Evolutionary conservation across 306 rosid species (phyloP).

Genomic region (Casuarina cunninghamiana): DNA sequence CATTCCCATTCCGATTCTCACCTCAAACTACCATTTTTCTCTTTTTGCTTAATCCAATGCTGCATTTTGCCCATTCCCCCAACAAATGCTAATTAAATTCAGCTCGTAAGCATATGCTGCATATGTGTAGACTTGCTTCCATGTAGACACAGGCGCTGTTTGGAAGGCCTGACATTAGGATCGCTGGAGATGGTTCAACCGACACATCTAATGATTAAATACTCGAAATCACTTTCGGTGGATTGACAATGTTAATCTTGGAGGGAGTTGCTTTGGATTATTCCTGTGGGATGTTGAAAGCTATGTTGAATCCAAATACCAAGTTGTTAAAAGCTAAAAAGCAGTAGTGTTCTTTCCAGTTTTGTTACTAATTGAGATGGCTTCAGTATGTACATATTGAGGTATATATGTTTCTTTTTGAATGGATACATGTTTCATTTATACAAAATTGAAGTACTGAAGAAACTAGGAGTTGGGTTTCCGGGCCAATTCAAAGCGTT

Average conservation of each 20-base stretch:
- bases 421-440: too few relatives aligned
- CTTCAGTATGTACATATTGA: too few relatives aligned
- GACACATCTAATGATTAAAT: constrained; percentile 63
- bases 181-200: constrained; percentile 69
- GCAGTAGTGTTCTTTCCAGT: constrained; percentile 1
- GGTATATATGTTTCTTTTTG: too few relatives aligned
- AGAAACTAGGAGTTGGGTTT: too few relatives aligned
- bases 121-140: constrained; percentile 2
- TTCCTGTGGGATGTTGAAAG: constrained; percentile 85
- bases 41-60: not conserved
- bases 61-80: not conserved
- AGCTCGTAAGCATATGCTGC: not conserved
- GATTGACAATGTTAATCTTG: constrained; percentile 77
- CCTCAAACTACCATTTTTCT: not conserved
- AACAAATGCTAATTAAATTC: not conserved
- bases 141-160: constrained; percentile 74
- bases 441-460: too few relatives aligned
- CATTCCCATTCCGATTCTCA: not conserved
- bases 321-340: constrained; percentile 55
- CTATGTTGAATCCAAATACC: constrained; percentile 76
- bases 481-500: too few relatives aligned
- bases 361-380: not conserved
- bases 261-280: constrained; percentile 92
- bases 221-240: constrained; percentile 59
- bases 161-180: constrained; percentile 73